These are phyloP conservation scores for Diaporthe citriasiana DNA, from an alignment of 2,329 filamentous ascomycete species.

Conservation along the genomic window DNA sequence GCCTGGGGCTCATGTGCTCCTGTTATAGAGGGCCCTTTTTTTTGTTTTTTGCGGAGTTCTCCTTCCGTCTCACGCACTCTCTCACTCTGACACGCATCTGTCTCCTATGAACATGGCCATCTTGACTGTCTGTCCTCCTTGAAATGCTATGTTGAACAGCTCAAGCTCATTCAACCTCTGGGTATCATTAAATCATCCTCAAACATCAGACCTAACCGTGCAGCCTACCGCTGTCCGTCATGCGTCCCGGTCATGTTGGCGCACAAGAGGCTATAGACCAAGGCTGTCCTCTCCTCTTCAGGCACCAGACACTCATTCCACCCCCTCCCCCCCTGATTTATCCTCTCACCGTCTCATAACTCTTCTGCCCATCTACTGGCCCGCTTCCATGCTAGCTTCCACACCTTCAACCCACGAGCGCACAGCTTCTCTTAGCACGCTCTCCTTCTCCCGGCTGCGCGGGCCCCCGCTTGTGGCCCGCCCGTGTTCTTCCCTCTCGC, in stretches of 20 bases:
- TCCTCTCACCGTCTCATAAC: neutral
- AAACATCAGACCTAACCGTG: neutral
- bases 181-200: slow-evolving; percentile 40
- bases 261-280: neutral
- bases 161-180: slow-evolving; percentile 23
- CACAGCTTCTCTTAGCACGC: slow-evolving; percentile 49
- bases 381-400: slow-evolving; percentile 44
- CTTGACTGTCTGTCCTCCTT: neutral
- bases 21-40: neutral
- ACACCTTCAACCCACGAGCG: slow-evolving; percentile 53
- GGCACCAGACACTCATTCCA: too few species aligned
- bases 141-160: slow-evolving; percentile 36
- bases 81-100: neutral
- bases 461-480: slow-evolving; percentile 48
- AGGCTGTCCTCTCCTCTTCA: neutral
- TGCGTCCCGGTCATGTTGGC: neutral
- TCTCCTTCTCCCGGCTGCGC: slow-evolving; percentile 43
- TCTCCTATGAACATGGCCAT: neutral
- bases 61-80: neutral
- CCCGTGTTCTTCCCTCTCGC: slow-evolving; percentile 53
- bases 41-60: neutral
- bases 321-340: too few species aligned
- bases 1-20: neutral
- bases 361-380: slow-evolving; percentile 12
- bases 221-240: neutral